Evolutionary conservation across 495 filamentous ascomycete genomes (phyloP).

Genomic region (Rusavskia elegans): DNA sequence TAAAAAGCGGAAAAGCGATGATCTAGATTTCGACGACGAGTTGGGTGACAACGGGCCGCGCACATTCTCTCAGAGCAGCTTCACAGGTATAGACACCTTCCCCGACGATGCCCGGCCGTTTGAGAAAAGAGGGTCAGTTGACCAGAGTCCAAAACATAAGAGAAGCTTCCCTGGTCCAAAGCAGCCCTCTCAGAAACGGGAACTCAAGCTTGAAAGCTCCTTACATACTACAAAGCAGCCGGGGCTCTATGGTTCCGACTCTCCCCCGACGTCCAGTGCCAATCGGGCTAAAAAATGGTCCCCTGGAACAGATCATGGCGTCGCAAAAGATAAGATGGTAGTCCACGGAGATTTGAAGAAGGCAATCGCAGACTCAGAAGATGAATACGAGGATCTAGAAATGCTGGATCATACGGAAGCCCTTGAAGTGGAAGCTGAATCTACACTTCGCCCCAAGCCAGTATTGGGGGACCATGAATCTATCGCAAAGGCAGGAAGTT

Average conservation of each 20-base stretch:
- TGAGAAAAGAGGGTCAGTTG: neutral
- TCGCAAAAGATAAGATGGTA: neutral
- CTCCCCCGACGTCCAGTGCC: neutral
- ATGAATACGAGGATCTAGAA: constrained; percentile 20
- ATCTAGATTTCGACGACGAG: constrained; percentile 35
- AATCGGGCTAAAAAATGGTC: neutral
- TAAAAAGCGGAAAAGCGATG: constrained; percentile 62
- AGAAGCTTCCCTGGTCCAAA: neutral
- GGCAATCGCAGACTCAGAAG: constrained; percentile 31
- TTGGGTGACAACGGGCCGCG: constrained; percentile 4
- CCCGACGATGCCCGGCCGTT: constrained; percentile 13
- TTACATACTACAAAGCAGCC: neutral
- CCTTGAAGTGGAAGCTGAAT: neutral
- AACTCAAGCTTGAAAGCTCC: neutral
- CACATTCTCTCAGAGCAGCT: constrained; percentile 11
- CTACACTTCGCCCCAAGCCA: neutral
- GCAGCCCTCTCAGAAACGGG: neutral
- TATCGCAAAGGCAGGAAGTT: neutral
- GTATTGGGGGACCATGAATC: neutral
- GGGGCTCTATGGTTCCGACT: neutral
- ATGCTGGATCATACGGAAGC: neutral
- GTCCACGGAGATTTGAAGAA: neutral
- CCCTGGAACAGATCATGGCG: neutral
- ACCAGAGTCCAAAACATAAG: neutral
- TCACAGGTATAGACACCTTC: constrained; percentile 18